Percentiles rank a stretch among this genome's conserved stretches.
Evolutionary conservation across 345 rosid genomes (phyloP).

Genomic region (Salix caprea): DNA sequence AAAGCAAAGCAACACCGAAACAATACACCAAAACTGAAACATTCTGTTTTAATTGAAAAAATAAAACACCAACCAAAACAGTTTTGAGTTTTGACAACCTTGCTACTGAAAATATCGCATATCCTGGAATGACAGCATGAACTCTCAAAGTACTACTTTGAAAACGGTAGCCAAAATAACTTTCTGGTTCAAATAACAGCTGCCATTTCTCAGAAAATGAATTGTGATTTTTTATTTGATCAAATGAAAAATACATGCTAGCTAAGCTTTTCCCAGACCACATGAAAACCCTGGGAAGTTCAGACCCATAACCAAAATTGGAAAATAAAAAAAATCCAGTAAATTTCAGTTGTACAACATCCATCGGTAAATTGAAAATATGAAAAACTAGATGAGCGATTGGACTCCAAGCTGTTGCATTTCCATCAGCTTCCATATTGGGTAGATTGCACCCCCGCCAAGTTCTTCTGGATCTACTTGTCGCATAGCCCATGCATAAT

Average conservation of each 20-base stretch:
- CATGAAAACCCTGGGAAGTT: constrained; percentile 13
- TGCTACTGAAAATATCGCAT: not conserved
- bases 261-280: constrained; percentile 12
- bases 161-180: not conserved
- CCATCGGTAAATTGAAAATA: not conserved
- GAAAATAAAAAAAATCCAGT: not conserved
- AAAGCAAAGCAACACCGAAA: too few species aligned
- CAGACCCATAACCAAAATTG: not conserved
- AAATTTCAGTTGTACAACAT: not conserved
- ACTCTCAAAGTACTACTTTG: not conserved
- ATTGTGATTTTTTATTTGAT: not conserved
- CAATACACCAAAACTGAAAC: fast-evolving
- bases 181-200: not conserved
- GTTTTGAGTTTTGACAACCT: too few species aligned
- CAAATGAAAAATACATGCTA: not conserved
- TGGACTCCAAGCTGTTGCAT: constrained; percentile 66
- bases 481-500: constrained; percentile 92
- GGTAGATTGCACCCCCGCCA: constrained; percentile 77
- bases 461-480: constrained; percentile 82
- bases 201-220: not conserved
- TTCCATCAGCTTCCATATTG: constrained; percentile 87
- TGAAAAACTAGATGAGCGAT: constrained; percentile 55
- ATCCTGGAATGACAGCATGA: not conserved
- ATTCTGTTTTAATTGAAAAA: too few species aligned
- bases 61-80: too few species aligned